These are phyloP conservation scores for Puccinia coronata DNA, from an alignment of 1,284 basidiomycete species.

Conservation along the genomic window DNA sequence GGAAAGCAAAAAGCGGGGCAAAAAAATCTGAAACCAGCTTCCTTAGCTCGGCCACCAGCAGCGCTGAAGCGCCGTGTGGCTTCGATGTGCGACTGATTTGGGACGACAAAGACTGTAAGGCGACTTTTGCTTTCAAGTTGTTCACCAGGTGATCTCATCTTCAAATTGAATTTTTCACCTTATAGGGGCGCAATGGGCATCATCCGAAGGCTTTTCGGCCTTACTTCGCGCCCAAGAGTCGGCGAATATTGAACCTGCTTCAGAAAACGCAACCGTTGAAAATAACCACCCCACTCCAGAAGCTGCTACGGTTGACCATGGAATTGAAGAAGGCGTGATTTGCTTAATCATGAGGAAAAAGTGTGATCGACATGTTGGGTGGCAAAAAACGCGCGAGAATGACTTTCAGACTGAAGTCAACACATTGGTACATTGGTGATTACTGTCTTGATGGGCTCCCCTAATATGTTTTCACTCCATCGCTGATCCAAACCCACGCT, in stretches of 20 bases:
- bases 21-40: conserved; percentile 33
- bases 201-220: conserved; percentile 28
- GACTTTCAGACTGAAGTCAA: conserved; percentile 47
- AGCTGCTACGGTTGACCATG: conserved; percentile 10
- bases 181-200: conserved; percentile 37
- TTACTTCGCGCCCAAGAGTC: neutral
- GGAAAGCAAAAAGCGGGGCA: conserved; percentile 19
- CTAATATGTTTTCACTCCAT: neutral
- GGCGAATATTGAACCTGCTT: neutral
- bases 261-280: neutral
- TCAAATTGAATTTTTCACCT: neutral
- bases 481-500: neutral
- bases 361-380: conserved; percentile 46
- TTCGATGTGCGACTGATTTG: conserved; percentile 48
- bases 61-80: conserved; percentile 46
- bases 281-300: neutral
- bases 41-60: conserved; percentile 26
- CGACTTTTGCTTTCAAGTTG: neutral
- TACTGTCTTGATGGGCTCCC: neutral
- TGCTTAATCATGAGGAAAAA: conserved; percentile 48
- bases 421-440: conserved; percentile 38
- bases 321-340: conserved; percentile 41
- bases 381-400: conserved; percentile 47
- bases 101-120: conserved; percentile 48
- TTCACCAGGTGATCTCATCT: neutral